phyloP scores from a whole-genome alignment of 257 asterid species.

The Primulina huaijiensis region DNA sequence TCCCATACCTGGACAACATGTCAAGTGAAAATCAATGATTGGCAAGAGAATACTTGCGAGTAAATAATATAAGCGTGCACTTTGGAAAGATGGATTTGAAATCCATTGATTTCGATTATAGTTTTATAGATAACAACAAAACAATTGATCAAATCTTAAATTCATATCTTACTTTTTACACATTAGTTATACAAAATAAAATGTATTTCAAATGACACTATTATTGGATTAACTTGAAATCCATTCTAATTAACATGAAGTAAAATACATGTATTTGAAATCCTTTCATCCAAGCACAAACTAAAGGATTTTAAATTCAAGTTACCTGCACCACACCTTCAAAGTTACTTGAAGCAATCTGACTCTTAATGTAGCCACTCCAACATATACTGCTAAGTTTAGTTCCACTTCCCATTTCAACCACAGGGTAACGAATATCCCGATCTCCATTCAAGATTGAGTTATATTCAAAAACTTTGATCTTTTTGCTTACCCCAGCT shows the following conservation, averaged over 20 bases:
- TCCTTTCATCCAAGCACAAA: too few relatives aligned
- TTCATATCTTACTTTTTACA: too few relatives aligned
- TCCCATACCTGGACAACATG: conserved; percentile 76
- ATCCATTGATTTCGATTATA: too few relatives aligned
- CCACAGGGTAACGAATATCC: conserved; percentile 95
- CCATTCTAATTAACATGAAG: too few relatives aligned
- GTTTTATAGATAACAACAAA: too few relatives aligned
- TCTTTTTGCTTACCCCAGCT: conserved; percentile 98
- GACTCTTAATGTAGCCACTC: conserved; percentile 93
- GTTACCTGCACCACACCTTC: conserved; percentile 96
- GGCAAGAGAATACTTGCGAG: background rate
- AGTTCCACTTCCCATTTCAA: conserved; percentile 88
- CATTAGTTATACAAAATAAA: too few relatives aligned
- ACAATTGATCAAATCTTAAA: too few relatives aligned
- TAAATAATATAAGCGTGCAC: too few relatives aligned
- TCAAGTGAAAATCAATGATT: conserved; percentile 13
- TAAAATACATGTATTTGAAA: too few relatives aligned
- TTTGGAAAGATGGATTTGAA: too few relatives aligned
- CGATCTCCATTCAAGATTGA: conserved; percentile 64
- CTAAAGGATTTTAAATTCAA: background rate
- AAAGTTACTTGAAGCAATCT: conserved; percentile 95
- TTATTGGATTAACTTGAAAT: too few relatives aligned
- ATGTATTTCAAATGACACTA: too few relatives aligned
- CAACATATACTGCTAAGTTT: conserved; percentile 97
- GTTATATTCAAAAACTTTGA: conserved; percentile 83